These are phyloP conservation scores for Coniferiporia sulphurascens DNA, from an alignment of 1,284 basidiomycete species.

Conservation along the genomic window DNA sequence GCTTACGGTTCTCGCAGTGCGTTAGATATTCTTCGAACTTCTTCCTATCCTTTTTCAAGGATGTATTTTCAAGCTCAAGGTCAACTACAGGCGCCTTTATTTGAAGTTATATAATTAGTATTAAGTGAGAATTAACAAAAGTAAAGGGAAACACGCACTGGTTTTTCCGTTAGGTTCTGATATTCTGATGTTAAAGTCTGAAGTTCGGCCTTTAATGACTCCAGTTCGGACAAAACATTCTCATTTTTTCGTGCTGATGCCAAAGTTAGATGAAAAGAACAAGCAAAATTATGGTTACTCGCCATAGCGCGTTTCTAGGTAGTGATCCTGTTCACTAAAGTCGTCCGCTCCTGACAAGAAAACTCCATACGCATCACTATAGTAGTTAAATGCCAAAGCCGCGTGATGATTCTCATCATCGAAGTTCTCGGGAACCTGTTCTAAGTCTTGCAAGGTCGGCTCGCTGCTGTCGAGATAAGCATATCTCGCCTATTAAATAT, in stretches of 20 bases:
- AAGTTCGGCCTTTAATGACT: slow-evolving; percentile 45
- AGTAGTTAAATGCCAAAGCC: slow-evolving; percentile 73
- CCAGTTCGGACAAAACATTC: slow-evolving; percentile 54
- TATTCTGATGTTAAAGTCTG: slow-evolving; percentile 46
- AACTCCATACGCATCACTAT: slow-evolving; percentile 59
- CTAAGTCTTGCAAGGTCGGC: slow-evolving; percentile 58
- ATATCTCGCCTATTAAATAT: slow-evolving; percentile 31
- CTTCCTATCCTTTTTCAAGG: slow-evolving; percentile 56
- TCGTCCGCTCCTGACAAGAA: slow-evolving; percentile 73
- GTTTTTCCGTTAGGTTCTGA: slow-evolving; percentile 54
- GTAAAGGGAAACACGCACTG: slow-evolving; percentile 35
- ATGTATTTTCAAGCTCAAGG: slow-evolving; percentile 50
- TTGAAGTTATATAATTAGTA: slow-evolving; percentile 10
- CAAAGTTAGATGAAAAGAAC: background rate
- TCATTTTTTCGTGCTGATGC: slow-evolving; percentile 62
- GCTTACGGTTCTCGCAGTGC: slow-evolving; percentile 58
- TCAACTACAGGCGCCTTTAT: slow-evolving; percentile 67
- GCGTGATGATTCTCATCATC: slow-evolving; percentile 70
- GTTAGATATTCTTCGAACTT: slow-evolving; percentile 67
- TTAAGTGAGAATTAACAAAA: slow-evolving; percentile 10
- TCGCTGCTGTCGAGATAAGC: slow-evolving; percentile 57
- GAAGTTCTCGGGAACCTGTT: slow-evolving; percentile 61
- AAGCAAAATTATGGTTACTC: slow-evolving; percentile 21
- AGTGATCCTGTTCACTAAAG: slow-evolving; percentile 64
- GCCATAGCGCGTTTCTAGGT: slow-evolving; percentile 75